Conservation (phyloP, 2,329 filamentous ascomycete genomes). For the Chrysosporium keratinophilum region DNA sequence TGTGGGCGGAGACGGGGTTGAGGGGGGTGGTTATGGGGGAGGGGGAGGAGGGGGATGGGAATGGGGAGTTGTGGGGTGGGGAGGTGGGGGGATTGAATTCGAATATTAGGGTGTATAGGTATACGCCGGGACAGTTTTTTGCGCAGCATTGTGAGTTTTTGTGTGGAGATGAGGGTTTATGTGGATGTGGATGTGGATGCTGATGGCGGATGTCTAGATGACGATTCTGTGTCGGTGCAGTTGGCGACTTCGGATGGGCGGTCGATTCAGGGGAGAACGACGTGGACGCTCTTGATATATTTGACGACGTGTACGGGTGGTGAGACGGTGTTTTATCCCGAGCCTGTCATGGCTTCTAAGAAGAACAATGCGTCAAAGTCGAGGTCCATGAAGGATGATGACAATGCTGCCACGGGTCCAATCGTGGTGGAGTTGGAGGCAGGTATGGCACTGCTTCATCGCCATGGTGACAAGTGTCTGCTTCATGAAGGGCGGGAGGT, state of each 20-base stretch:
- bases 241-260: conserved; percentile 37
- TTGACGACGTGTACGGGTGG: conserved; percentile 75
- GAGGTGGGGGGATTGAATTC: conserved; percentile 74
- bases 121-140: conserved; percentile 78
- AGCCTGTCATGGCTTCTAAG: conserved; percentile 36
- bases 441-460: conserved; percentile 78
- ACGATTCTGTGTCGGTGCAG: conserved; percentile 68
- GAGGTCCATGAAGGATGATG: background rate
- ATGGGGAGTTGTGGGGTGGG: conserved; percentile 57
- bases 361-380: conserved; percentile 3
- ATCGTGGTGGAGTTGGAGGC: conserved; percentile 65
- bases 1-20: conserved; percentile 71
- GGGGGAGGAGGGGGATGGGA: conserved; percentile 22
- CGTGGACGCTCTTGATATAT: conserved; percentile 85
- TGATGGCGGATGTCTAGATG: conserved; percentile 46
- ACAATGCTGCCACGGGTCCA: conserved; percentile 43
- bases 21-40: conserved; percentile 46
- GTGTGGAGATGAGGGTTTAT: background rate
- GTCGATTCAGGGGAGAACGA: conserved; percentile 56
- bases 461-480: conserved; percentile 80
- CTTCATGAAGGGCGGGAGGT: conserved; percentile 81
- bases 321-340: conserved; percentile 84
- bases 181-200: background rate
- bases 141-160: conserved; percentile 70
- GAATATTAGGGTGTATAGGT: conserved; percentile 83